phyloP scores from a whole-genome alignment of 805 yeast genomes.

The Vanderwaltozyma tropicalis region DNA sequence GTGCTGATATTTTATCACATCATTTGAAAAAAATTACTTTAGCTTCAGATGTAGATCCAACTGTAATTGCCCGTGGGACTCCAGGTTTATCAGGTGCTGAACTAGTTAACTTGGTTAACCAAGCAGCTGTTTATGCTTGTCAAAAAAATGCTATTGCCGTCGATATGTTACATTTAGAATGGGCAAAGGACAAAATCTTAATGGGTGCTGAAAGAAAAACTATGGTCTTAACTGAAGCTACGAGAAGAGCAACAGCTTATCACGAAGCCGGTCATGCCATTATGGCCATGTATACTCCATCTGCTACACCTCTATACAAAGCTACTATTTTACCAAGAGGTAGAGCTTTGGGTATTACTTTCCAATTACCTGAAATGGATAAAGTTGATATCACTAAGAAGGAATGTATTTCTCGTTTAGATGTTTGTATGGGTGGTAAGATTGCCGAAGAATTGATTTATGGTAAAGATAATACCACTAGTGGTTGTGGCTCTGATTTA shows the following conservation, averaged over 20 bases:
- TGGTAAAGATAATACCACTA: conserved; percentile 86
- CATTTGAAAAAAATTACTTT: conserved; percentile 87
- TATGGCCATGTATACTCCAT: conserved; percentile 89
- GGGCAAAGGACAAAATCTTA: conserved; percentile 97
- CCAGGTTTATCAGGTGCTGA: conserved; percentile 99
- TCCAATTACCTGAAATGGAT: conserved; percentile 97
- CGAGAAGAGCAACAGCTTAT: conserved; percentile 87
- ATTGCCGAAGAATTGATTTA: conserved; percentile 90
- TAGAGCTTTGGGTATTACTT: conserved; percentile 90
- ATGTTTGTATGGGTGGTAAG: conserved; percentile 98
- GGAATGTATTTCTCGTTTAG: conserved; percentile 85
- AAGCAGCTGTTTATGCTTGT: conserved; percentile 96
- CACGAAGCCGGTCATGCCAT: conserved; percentile 99
- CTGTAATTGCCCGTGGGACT: conserved; percentile 89
- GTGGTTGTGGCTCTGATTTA: conserved; percentile 91
- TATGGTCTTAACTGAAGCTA: conserved; percentile 94
- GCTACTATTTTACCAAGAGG: conserved; percentile 97
- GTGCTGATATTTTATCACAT: conserved; percentile 82
- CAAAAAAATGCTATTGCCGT: conserved; percentile 86
- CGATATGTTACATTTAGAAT: conserved; percentile 84
- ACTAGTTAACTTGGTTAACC: conserved; percentile 87
- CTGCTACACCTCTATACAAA: conserved; percentile 91
- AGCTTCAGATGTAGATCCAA: conserved; percentile 75
- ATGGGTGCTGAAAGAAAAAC: conserved; percentile 98
- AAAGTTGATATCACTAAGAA: conserved; percentile 84